Percentiles rank a stretch among this genome's conserved stretches.
Conservation (phyloP, 345 rosid species). For the Streptanthus diversifolius region DNA sequence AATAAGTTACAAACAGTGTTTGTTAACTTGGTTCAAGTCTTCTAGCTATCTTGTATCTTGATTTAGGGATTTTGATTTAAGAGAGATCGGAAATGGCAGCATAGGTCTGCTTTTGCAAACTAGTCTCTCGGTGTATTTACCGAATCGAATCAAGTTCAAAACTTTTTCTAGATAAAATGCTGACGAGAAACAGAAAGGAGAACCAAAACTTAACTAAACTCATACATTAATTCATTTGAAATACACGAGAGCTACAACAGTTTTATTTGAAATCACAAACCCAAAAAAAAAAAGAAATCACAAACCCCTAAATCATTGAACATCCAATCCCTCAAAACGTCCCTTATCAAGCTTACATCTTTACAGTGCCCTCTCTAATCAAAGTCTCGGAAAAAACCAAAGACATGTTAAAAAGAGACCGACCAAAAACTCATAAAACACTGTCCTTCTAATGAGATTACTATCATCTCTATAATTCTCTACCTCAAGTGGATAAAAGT, state of each 20-base stretch:
- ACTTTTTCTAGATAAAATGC: neutral
- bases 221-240: neutral
- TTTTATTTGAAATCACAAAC: neutral
- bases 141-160: neutral
- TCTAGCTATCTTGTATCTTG: neutral
- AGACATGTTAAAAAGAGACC: neutral
- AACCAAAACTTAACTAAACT: neutral
- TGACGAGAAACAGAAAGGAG: neutral
- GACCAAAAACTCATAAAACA: neutral
- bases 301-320: neutral
- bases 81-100: neutral
- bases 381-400: neutral
- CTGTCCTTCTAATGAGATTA: neutral
- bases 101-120: neutral
- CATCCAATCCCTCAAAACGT: neutral
- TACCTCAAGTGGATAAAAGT: neutral
- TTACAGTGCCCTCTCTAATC: slow-evolving; percentile 2
- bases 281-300: too few species aligned
- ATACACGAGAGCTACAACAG: neutral
- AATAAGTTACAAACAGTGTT: neutral
- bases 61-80: neutral
- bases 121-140: neutral
- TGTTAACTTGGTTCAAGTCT: neutral
- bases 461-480: neutral
- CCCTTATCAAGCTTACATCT: neutral